Evolutionary conservation across 2,329 filamentous ascomycete species (phyloP), one percentile per base, ranked within the genome.

Genomic region (Fusarium phyllophilum): DNA sequence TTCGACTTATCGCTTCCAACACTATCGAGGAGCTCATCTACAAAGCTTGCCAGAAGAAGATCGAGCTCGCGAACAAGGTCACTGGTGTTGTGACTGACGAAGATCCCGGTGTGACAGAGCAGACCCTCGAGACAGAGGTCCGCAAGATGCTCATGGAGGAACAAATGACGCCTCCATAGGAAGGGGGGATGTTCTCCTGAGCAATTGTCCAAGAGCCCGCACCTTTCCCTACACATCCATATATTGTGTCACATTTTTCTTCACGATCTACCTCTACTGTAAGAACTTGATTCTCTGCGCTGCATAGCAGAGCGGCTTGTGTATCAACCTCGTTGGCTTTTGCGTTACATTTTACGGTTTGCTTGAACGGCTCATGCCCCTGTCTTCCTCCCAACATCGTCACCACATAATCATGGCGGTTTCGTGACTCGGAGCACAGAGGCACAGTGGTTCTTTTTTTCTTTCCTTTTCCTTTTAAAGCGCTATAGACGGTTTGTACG

Each of bases 21-120:
- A 97, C 96, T 0, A 94, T 99, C 34, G 96, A 99, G 82, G 95
- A 98, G 83, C 92, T 97, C 68, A 97, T 99, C 59, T 93, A 96
- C 82, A 92, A 93, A 51, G 90, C 98, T 1, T 97, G 96, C 44
- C 90, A 96, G 83, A 97, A 95, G 77, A 99, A 99, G 85, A 87
- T 99, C 65, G 94, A 94, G 78, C 89, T 99, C 33, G 96, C 98
- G 4, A 85, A 87, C 79, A 86, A 87, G 78, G 87, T 89, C 55
- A 88, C 86, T 12, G 86, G 86, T 26, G 83, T 78, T 3, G 70
- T 78, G 31, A 79, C 77, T 13, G 82, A 83, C 26, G 80, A 79
- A 22, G 73, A 73, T 31, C n/a, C 73, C 11, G 66, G 58, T 26
- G 78, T 78, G 22, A 77, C 75, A 39, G 80, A 79, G 46, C 76